Evolutionary conservation across 805 yeast species (phyloP), one percentile per base, ranked within the genome.

Genomic region (Wickerhamiella parazyma): DNA sequence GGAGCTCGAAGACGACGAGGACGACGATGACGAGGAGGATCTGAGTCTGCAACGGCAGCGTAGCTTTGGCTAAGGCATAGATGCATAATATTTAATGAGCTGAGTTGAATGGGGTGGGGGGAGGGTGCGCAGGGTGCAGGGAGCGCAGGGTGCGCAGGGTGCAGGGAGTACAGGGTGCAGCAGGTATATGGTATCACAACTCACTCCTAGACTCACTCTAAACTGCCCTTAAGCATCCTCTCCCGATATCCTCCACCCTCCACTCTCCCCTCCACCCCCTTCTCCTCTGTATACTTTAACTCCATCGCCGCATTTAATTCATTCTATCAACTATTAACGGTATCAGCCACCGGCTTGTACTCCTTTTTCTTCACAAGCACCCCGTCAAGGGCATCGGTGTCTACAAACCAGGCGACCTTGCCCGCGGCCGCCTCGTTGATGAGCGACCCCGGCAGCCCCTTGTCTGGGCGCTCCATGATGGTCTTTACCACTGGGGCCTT

Each of bases 341-440:
- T n/a, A n/a, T n/a, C n/a, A n/a, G 66, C 69, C 42, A 72, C 62
- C 49, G 69, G 74, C 61, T 79, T 79, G 64, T 79, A 79, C 61
- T 77, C 73, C 63, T 76, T 78, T 65, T 78, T 78, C 16, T 81
- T 76, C 41, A 78, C 71, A 55, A 75, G 74, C 40, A 82, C 82
- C 56, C 85, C 95, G 38, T 76, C 73, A 54, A 84, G 73, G 2
- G 95, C 95, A 52, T 79, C 95, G 55, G 85, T 83, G 60, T 89
- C 98, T 28, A 89, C 96, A 67, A 89, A 89, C 98, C 98, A 89
- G 6, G 87, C 75, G 4, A 89, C 95, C 63, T 81, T 80, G 12
- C 96, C 96, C 1, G 94, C 95, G n/a, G 95, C 94, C 24, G 83
- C 82, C 63, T 86, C 96, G 58, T 87, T 87, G 44, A 89, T 95